A percentile compares a stretch with the other conserved stretches of the same genome.
Conservation (phyloP, 768 basidiomycete species). For the Thelephora aurantiotincta region DNA sequence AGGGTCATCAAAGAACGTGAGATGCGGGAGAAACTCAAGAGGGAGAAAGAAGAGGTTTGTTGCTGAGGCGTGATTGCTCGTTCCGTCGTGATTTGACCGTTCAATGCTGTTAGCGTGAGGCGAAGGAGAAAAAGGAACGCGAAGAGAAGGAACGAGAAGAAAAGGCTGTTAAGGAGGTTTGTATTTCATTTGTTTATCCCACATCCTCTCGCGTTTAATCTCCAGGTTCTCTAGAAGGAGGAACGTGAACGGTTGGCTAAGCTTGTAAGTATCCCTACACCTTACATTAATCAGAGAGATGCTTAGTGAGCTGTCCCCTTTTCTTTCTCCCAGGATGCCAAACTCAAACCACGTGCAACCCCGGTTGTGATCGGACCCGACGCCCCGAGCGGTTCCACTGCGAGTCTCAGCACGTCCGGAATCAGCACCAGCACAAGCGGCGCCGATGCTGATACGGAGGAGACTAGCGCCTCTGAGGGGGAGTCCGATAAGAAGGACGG, state of each 20-base stretch:
- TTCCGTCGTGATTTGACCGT: not conserved
- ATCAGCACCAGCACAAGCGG: conserved; percentile 41
- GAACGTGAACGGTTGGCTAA: conserved; percentile 21
- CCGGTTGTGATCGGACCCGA: not conserved
- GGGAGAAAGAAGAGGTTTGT: conserved; percentile 50
- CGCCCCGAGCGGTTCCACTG: not conserved
- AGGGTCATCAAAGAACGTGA: conserved; percentile 67
- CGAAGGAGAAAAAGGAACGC: conserved; percentile 66
- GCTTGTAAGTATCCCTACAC: conserved; percentile 19
- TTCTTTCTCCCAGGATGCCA: conserved; percentile 1
- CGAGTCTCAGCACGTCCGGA: conserved; percentile 11
- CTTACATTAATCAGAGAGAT: conserved; percentile 1
- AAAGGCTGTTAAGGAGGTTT: conserved; percentile 43
- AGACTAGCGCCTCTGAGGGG: conserved; percentile 62
- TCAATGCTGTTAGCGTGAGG: conserved; percentile 40
- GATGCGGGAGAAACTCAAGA: conserved; percentile 74
- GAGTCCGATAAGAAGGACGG: conserved; percentile 32
- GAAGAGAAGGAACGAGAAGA: conserved; percentile 52
- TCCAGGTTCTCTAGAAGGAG: conserved; percentile 20
- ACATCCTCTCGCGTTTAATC: conserved; percentile 4
- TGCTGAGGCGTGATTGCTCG: not conserved
- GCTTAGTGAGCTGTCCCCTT: conserved; percentile 6
- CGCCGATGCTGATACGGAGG: conserved; percentile 63
- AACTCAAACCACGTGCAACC: not conserved
- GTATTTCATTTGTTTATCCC: conserved; percentile 3